Base-by-base conservation (phyloP, 192 early-diverging fungal genomes). In the Coemansia javaensis region DNA sequence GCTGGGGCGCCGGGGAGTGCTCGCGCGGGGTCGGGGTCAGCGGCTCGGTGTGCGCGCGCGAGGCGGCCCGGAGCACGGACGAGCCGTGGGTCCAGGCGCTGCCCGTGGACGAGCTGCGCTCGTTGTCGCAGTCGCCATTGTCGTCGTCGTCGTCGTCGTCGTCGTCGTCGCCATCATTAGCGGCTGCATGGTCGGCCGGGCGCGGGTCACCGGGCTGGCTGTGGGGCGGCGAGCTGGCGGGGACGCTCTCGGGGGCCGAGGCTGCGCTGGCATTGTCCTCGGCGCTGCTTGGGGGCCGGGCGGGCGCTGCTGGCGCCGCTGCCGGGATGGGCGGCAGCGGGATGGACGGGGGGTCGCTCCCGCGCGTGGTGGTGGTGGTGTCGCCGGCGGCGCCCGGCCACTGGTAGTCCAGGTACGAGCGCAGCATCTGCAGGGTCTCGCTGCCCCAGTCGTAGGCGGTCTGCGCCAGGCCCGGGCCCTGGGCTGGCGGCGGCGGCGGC, bases 391-490 rank as follows among this genome's bases (percentile, higher is more conserved):
- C 27, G 12, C 45, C 46, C 12, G 7, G 2, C 52, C 52, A 57
- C 23, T 40, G 41, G 21, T 59, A 43, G 23, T 72, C 61, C 68
- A 56, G 65, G 41, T 53, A 72, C 37, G 61, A 59, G 20, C 68
- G 60, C 32, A 72, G 48, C 14, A 33, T 39, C 41, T 56, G 51
- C 40, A 72, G 39, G 1, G 68, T 72, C 17, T 72, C 68, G 36
- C 47, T 65, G 25, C 68, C 61, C 68, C 68, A 72, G 39, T 56
- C 68, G 27, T 60, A 30, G 12, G 64, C 64, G 2, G 46, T 53
- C 34, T 59, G 63, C 5, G 51, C 46, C 23, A 66, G 14, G 7
- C 56, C 40, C 16, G 54, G 50, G 16, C 53, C 32, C 21, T 54
- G 60, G 17, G 22, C n/a, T n/a, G n/a, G n/a, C n/a, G n/a, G n/a